Conservation (phyloP, 2,329 filamentous ascomycete genomes). For the Pseudogymnoascus sp. region DNA sequence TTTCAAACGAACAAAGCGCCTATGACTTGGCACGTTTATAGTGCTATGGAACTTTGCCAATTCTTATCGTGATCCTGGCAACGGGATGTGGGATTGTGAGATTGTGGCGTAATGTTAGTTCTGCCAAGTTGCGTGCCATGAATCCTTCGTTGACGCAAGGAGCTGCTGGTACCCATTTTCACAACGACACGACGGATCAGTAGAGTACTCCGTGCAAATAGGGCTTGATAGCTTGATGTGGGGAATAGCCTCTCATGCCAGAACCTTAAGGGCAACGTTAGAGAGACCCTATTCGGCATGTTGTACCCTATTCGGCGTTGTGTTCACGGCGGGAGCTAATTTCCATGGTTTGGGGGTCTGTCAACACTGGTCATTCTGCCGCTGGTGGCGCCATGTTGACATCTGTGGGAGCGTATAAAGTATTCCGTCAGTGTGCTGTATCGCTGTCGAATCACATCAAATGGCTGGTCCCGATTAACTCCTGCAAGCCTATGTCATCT, state of each 20-base stretch:
- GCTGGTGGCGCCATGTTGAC: background rate
- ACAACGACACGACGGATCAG: background rate
- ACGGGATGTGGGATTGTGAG: background rate
- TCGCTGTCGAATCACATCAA: background rate
- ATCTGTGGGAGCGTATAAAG: background rate
- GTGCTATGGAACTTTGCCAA: background rate
- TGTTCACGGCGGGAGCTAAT: background rate
- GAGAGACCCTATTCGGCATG: background rate
- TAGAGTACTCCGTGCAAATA: background rate
- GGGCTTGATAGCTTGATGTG: background rate
- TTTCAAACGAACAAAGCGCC: background rate
- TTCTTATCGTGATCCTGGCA: conserved; percentile 4
- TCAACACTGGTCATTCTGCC: background rate
- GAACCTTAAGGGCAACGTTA: background rate
- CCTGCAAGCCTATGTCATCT: conserved; percentile 1
- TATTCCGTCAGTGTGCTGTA: background rate
- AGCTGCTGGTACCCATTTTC: background rate
- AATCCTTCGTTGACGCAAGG: background rate
- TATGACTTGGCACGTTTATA: conserved; percentile 2
- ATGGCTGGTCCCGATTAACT: conserved; percentile 4
- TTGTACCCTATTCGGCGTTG: background rate
- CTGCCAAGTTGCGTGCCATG: background rate
- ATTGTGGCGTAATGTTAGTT: conserved; percentile 3
- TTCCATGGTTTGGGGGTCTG: conserved; percentile 1
- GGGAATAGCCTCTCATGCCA: background rate